A percentile compares a stretch with the other conserved stretches of the same genome.
phyloP scores from a whole-genome alignment of 192 early-diverging fungal species.

The Chytriomyces sp. region DNA sequence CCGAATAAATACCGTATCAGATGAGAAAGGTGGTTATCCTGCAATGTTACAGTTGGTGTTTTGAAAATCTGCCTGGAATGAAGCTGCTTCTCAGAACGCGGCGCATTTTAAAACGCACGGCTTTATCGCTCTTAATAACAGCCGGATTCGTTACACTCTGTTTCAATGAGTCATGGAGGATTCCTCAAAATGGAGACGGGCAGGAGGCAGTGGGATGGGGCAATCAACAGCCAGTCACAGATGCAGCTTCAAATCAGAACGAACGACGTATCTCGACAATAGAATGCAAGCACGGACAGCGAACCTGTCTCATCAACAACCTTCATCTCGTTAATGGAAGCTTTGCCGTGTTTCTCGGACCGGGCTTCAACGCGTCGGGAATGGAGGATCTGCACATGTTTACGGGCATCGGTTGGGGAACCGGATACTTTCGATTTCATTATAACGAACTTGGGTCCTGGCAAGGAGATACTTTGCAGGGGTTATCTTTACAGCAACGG shows the following conservation, averaged over 20 bases:
- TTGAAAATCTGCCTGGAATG: too few species aligned
- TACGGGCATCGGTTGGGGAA: constrained; percentile 39
- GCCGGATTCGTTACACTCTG: too few species aligned
- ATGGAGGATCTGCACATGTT: constrained; percentile 13
- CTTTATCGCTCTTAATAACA: too few species aligned
- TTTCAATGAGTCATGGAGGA: too few species aligned
- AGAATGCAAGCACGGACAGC: constrained; percentile 12
- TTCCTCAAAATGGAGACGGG: too few species aligned
- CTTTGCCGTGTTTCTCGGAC: constrained; percentile 11
- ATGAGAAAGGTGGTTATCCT: too few species aligned
- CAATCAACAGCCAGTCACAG: too few species aligned
- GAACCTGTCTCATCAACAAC: constrained; percentile 25
- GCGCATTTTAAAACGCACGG: too few species aligned
- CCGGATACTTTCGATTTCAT: constrained; percentile 14
- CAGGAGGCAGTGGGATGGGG: too few species aligned
- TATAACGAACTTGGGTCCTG: neutral
- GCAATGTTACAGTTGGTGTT: too few species aligned
- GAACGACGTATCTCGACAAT: constrained; percentile 13
- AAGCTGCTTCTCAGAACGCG: too few species aligned
- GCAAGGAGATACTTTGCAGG: constrained; percentile 2
- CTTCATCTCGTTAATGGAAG: constrained; percentile 12
- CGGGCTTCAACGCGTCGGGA: neutral
- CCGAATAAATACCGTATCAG: too few species aligned
- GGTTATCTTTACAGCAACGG: neutral
- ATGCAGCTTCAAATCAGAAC: neutral